Conservation (phyloP, 2,329 filamentous ascomycete species). For the Fusarium acutatum region DNA sequence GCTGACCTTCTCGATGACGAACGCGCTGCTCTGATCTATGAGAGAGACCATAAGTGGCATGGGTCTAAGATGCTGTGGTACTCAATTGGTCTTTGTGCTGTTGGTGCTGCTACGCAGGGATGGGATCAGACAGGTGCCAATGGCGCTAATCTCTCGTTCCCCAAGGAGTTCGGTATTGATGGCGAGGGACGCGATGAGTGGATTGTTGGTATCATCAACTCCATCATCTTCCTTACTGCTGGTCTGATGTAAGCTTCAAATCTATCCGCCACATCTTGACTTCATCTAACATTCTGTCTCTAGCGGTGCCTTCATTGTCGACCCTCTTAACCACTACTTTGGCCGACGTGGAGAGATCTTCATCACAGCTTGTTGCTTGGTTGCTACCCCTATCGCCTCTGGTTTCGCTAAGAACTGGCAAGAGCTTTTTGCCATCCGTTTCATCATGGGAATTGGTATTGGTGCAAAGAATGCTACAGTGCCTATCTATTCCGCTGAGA, state of each 20-base stretch:
- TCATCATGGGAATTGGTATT: slow-evolving; percentile 75
- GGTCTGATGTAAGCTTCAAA: slow-evolving; percentile 42
- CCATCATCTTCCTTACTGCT: slow-evolving; percentile 41
- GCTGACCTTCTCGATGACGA: slow-evolving; percentile 28
- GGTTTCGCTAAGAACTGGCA: slow-evolving; percentile 73
- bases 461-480: slow-evolving; percentile 72
- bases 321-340: slow-evolving; percentile 63
- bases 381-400: slow-evolving; percentile 69
- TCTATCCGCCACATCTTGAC: too few relatives aligned
- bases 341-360: slow-evolving; percentile 70
- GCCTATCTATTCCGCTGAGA: slow-evolving; percentile 80
- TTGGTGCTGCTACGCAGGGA: slow-evolving; percentile 73
- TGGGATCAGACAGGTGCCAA: slow-evolving; percentile 73
- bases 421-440: slow-evolving; percentile 71
- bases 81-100: slow-evolving; percentile 72
- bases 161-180: slow-evolving; percentile 52
- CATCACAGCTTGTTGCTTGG: slow-evolving; percentile 75
- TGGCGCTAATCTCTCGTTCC: slow-evolving; percentile 70
- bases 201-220: slow-evolving; percentile 73
- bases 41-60: slow-evolving; percentile 72
- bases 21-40: slow-evolving; percentile 61
- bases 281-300: background rate
- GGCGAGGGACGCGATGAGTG: slow-evolving; percentile 45
- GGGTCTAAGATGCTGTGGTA: slow-evolving; percentile 69
- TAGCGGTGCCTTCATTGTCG: slow-evolving; percentile 53